These are phyloP conservation scores for Phytophthora constricta DNA, from an alignment of 352 stramenopile species.

Conservation along the genomic window DNA sequence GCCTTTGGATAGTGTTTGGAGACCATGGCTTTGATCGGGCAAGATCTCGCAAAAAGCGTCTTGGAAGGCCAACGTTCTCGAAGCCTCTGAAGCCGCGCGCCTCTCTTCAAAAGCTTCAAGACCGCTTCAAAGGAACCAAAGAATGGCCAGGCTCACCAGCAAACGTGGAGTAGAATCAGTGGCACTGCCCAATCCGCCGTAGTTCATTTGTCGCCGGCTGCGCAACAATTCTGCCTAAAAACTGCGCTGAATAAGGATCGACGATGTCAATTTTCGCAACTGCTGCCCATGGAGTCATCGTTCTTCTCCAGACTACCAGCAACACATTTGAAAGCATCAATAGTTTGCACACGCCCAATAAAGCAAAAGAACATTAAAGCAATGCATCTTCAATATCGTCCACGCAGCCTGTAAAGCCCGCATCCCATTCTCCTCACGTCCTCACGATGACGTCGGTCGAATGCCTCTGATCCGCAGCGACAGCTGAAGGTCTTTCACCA, in stretches of 20 bases:
- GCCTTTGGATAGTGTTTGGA: constrained; percentile 59
- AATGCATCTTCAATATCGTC: no score
- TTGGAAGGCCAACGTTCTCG: constrained; percentile 71
- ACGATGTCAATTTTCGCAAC: no score
- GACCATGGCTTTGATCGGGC: constrained; percentile 64
- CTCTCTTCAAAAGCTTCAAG: constrained; percentile 71
- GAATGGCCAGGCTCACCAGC: constrained; percentile 70
- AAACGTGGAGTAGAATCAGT: constrained; percentile 11
- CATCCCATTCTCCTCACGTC: no score
- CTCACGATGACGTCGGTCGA: constrained; percentile 40
- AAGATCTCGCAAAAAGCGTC: constrained; percentile 62
- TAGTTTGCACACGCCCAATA: no score
- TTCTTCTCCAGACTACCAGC: no score
- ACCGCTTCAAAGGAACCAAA: constrained; percentile 61
- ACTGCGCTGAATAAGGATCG: no score
- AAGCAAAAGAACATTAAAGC: no score
- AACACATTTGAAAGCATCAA: no score
- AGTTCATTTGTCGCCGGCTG: no score
- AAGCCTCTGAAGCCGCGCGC: constrained; percentile 69
- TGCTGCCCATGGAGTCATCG: no score
- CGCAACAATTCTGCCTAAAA: no score
- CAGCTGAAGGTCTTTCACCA: constrained; percentile 96
- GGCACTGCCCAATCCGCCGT: constrained; percentile 12
- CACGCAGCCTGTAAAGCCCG: no score
- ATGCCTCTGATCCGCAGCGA: constrained; percentile 92